phyloP scores from a whole-genome alignment of 2,329 filamentous ascomycete species.

The Colletotrichum cuscutae region DNA sequence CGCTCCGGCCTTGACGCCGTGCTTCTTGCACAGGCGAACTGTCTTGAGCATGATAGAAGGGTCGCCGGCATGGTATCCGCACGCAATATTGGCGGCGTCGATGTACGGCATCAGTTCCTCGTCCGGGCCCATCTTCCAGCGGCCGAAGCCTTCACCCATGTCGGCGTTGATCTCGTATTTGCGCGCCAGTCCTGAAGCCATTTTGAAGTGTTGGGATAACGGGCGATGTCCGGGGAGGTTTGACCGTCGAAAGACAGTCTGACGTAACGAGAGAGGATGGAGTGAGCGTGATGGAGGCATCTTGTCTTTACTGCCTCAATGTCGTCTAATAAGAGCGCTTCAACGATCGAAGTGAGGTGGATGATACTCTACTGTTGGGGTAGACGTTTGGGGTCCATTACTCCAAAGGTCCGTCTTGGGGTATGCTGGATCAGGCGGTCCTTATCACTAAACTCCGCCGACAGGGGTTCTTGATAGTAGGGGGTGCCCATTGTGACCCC shows the following conservation, averaged over 20 bases:
- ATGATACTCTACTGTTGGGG: background rate
- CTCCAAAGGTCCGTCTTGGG: background rate
- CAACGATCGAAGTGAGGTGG: background rate
- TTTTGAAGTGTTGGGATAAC: background rate
- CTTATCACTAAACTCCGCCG: background rate
- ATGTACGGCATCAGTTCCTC: constrained; percentile 66
- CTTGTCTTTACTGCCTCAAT: background rate
- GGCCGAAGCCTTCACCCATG: constrained; percentile 63
- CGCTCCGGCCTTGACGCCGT: constrained; percentile 67
- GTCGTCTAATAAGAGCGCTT: background rate
- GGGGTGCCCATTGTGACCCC: background rate
- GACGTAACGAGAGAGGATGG: background rate
- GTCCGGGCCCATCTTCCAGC: constrained; percentile 45
- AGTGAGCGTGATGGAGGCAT: background rate
- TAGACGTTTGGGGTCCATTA: background rate
- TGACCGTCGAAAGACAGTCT: background rate
- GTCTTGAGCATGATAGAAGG: constrained; percentile 73
- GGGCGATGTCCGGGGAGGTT: background rate
- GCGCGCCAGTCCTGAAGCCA: constrained; percentile 3
- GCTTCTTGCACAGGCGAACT: constrained; percentile 65
- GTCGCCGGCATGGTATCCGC: constrained; percentile 69
- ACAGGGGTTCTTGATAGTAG: background rate
- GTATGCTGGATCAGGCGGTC: background rate
- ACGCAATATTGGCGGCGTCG: constrained; percentile 72
- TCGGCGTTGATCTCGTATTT: constrained; percentile 57